A percentile compares a stretch with the other conserved stretches of the same genome.
phyloP scores from a whole-genome alignment of 1,284 basidiomycete species.

The Volvariella surrecta region DNA sequence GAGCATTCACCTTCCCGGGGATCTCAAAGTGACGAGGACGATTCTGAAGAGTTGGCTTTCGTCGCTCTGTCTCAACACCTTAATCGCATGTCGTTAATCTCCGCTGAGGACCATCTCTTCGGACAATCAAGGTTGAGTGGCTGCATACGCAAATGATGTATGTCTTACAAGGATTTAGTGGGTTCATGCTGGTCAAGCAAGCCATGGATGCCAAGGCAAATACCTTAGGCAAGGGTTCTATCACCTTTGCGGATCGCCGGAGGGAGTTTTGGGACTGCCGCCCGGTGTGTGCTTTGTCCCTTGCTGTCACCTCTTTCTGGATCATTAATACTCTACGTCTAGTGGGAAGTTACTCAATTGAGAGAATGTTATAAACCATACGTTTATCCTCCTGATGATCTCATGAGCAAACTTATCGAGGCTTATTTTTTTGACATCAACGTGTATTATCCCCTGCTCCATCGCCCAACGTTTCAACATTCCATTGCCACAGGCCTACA shows the following conservation, averaged over 20 bases:
- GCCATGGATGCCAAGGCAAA: slow-evolving; percentile 39
- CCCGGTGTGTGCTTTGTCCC: slow-evolving; percentile 19
- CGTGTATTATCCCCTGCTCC: slow-evolving; percentile 46
- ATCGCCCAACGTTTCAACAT: slow-evolving; percentile 50
- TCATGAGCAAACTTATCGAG: slow-evolving; percentile 41
- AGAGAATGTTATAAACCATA: slow-evolving; percentile 17
- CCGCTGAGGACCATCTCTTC: slow-evolving; percentile 40
- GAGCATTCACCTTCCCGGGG: not conserved
- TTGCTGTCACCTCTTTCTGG: not conserved
- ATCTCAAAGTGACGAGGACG: slow-evolving; percentile 1
- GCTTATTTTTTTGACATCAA: slow-evolving; percentile 52
- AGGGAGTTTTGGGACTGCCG: slow-evolving; percentile 25
- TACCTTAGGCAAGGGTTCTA: slow-evolving; percentile 16
- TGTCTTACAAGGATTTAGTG: slow-evolving; percentile 10
- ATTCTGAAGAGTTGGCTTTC: slow-evolving; percentile 28
- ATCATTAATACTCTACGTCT: not conserved
- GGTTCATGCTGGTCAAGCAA: slow-evolving; percentile 38
- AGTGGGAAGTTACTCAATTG: slow-evolving; percentile 25
- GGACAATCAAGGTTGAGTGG: slow-evolving; percentile 47
- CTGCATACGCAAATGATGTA: not conserved
- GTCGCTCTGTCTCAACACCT: slow-evolving; percentile 27
- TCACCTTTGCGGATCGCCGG: not conserved
- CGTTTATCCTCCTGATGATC: slow-evolving; percentile 32
- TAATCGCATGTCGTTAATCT: slow-evolving; percentile 24
- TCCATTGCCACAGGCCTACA: slow-evolving; percentile 40